Conservation (phyloP, 768 basidiomycete species). For the Guyanaporus albipodus region DNA sequence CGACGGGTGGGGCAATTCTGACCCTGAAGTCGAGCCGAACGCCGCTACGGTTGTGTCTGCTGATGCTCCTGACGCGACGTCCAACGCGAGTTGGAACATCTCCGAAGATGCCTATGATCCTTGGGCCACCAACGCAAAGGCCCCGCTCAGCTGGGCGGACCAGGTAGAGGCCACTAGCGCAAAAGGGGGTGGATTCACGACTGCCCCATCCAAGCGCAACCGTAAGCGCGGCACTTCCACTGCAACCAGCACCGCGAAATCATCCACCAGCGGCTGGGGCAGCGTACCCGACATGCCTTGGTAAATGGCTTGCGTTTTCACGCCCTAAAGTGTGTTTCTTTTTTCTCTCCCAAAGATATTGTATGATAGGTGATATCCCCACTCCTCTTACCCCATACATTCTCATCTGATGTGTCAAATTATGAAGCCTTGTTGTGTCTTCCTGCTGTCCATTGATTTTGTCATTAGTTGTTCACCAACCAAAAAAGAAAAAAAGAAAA, state of each 20-base stretch:
- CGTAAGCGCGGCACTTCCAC: constrained; percentile 13
- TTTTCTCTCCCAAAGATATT: background rate
- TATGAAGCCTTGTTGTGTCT: background rate
- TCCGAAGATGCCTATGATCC: constrained; percentile 22
- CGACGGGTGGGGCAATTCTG: constrained; percentile 23
- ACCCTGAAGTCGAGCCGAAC: constrained; percentile 11
- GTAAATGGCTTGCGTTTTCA: constrained; percentile 9
- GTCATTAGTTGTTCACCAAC: background rate
- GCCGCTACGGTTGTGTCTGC: background rate
- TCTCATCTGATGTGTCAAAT: constrained; percentile 1
- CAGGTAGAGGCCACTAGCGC: constrained; percentile 18
- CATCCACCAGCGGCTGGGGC: constrained; percentile 28
- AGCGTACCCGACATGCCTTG: constrained; percentile 20
- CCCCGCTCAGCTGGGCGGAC: constrained; percentile 25
- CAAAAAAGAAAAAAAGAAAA: background rate
- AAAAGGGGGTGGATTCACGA: background rate
- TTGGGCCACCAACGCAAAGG: constrained; percentile 11
- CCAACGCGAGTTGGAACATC: constrained; percentile 20
- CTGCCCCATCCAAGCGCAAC: constrained; percentile 11
- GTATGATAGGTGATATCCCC: constrained; percentile 6
- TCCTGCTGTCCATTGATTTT: background rate
- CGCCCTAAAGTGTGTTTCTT: background rate
- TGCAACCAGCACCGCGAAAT: constrained; percentile 10
- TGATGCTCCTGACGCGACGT: constrained; percentile 9
- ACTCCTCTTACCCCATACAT: background rate